These are phyloP conservation scores for Scedosporium boydii DNA, from an alignment of 2,329 filamentous ascomycete genomes.

Conservation along the genomic window DNA sequence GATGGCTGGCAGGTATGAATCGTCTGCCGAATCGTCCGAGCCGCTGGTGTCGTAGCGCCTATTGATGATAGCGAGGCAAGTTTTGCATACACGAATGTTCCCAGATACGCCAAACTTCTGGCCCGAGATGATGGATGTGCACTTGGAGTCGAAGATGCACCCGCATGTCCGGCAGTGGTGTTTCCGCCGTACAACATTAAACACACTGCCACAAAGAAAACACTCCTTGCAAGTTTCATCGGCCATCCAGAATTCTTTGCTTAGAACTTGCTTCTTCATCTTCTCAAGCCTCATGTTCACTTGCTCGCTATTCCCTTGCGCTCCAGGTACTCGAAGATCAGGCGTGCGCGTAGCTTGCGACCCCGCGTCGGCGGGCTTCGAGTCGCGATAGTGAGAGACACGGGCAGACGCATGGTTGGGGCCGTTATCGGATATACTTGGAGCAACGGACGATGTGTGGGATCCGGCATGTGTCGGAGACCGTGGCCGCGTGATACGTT, in stretches of 20 bases:
- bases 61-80: slow-evolving; percentile 84
- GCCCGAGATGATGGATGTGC: slow-evolving; percentile 83
- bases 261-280: slow-evolving; percentile 78
- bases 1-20: slow-evolving; percentile 56
- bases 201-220: slow-evolving; percentile 81
- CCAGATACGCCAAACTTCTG: slow-evolving; percentile 79
- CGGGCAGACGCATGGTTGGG: slow-evolving; percentile 50
- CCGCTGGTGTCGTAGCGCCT: slow-evolving; percentile 77
- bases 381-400: slow-evolving; percentile 46
- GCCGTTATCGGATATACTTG: slow-evolving; percentile 45
- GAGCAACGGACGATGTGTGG: slow-evolving; percentile 49
- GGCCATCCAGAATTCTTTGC: slow-evolving; percentile 98
- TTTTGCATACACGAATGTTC: slow-evolving; percentile 81
- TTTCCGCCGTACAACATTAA: slow-evolving; percentile 89
- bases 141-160: slow-evolving; percentile 98
- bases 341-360: slow-evolving; percentile 35
- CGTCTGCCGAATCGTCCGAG: slow-evolving; percentile 81
- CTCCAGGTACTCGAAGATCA: slow-evolving; percentile 43
- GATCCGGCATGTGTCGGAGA: slow-evolving; percentile 35
- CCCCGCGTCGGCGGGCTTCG: slow-evolving; percentile 38
- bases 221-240: slow-evolving; percentile 98
- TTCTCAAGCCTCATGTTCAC: slow-evolving; percentile 56
- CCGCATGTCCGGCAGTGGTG: slow-evolving; percentile 94
- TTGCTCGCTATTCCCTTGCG: slow-evolving; percentile 46
- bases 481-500: slow-evolving; percentile 41